phyloP scores from a whole-genome alignment of 2,329 filamentous ascomycete species.

The Dothideomycetes sp. region DNA sequence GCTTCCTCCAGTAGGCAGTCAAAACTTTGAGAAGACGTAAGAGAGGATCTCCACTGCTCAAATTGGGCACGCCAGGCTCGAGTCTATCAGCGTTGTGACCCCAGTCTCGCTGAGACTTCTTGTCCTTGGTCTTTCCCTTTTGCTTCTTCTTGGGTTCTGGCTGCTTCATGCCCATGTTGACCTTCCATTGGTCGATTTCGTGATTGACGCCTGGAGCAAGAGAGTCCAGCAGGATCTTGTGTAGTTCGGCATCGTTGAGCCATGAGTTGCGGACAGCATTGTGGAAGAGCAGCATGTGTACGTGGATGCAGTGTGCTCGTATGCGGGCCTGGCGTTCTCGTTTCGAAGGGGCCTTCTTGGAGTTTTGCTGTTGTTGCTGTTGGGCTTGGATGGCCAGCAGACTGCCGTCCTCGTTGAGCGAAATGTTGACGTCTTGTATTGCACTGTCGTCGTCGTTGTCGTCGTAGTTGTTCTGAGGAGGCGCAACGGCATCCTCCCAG shows the following conservation, averaged over 20 bases:
- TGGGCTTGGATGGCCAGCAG: neutral
- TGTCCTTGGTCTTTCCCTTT: slow-evolving; percentile 33
- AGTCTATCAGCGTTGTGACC: slow-evolving; percentile 56
- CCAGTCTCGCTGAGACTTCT: slow-evolving; percentile 57
- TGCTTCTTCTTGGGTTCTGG: slow-evolving; percentile 33
- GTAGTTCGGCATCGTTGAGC: slow-evolving; percentile 67
- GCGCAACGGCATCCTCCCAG: slow-evolving; percentile 48
- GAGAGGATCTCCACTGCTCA: slow-evolving; percentile 75
- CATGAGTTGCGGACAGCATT: slow-evolving; percentile 80
- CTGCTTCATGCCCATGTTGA: slow-evolving; percentile 51
- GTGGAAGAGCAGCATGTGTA: slow-evolving; percentile 79
- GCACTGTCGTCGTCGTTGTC: slow-evolving; percentile 18
- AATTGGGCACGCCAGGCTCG: slow-evolving; percentile 62
- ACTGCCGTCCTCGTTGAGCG: slow-evolving; percentile 30
- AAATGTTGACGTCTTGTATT: slow-evolving; percentile 26
- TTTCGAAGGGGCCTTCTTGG: slow-evolving; percentile 79
- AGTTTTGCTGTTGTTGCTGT: slow-evolving; percentile 24
- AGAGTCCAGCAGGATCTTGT: slow-evolving; percentile 66
- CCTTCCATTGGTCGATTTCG: slow-evolving; percentile 65
- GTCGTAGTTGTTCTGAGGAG: slow-evolving; percentile 18
- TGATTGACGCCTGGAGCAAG: slow-evolving; percentile 58
- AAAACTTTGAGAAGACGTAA: slow-evolving; percentile 66
- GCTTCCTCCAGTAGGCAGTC: slow-evolving; percentile 79
- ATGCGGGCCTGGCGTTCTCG: slow-evolving; percentile 69
- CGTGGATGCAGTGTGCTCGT: slow-evolving; percentile 78